Base-by-base conservation (phyloP, 306 rosid genomes). In the Crotalaria pallida region DNA sequence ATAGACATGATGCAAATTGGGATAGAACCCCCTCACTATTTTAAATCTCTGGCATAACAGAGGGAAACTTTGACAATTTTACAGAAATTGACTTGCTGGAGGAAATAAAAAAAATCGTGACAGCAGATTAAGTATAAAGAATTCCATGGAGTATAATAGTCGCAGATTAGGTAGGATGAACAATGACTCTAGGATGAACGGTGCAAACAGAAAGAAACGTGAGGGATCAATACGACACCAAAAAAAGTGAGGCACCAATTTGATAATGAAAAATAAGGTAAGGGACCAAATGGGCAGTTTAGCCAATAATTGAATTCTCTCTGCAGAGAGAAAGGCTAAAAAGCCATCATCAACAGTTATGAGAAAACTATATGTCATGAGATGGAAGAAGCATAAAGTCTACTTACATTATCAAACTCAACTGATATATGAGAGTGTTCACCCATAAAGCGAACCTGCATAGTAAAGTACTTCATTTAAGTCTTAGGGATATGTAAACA, bases 361-460 rank as follows among this genome's bases (percentile, higher is more conserved):
- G 15, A 57, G 62, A 66, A 65, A 78, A 45, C 40, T 18, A 45
- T 53, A 45, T 12, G 60, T 62, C 55, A 74, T 34, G 38, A 61
- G 22, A 73, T 48, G 31, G 21, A 58, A 72, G 19, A 64, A 69
- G 81, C 78, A 48, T 72, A 17, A 48, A 67, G 51, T 47, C 34
- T 43, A 82, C 97, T 85, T 87, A 89, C 99, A 76, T 80, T 84
- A 79, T 95, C 92, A 26, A 95, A 95, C 81, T 91, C 91, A 4
- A 75, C 82, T 26, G 97, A 91, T 41, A 91, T 84, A 82, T 91
- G 97, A 72, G 92, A 89, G 76, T 89, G 84, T 77, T 84, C 81
- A 3, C 99, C 97, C 99, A 95, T 95, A 77, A 87, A 91, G 87
- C 96, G 85, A 77, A 91, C 97, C 97, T 95, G 67, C 82, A 90